A percentile compares a stretch with the other conserved stretches of the same genome.
Conservation (phyloP, 2,329 filamentous ascomycete genomes). For the Exophiala aquamarina region DNA sequence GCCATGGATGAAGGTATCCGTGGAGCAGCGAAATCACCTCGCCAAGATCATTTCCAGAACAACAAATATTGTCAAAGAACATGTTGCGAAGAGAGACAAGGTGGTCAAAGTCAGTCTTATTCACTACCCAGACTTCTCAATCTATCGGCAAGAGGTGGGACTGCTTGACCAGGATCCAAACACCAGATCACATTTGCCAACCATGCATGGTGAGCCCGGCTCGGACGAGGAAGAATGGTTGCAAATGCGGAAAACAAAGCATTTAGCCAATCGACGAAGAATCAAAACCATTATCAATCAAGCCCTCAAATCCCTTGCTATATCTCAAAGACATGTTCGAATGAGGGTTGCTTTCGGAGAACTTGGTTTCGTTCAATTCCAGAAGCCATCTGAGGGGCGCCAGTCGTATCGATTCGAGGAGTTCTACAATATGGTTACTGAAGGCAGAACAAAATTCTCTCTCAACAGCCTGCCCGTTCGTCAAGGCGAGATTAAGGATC, state of each 20-base stretch:
- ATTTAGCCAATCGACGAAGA: slow-evolving; percentile 33
- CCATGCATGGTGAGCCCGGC: slow-evolving; percentile 26
- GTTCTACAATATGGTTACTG: slow-evolving; percentile 41
- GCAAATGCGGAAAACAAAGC: slow-evolving; percentile 25
- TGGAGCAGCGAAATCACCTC: slow-evolving; percentile 12
- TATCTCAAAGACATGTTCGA: slow-evolving; percentile 37
- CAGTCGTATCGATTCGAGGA: slow-evolving; percentile 37
- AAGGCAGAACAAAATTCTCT: slow-evolving; percentile 37
- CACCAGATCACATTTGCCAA: slow-evolving; percentile 17
- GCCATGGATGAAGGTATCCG: slow-evolving; percentile 16
- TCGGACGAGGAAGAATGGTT: slow-evolving; percentile 27
- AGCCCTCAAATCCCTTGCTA: slow-evolving; percentile 34
- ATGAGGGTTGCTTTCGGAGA: slow-evolving; percentile 45
- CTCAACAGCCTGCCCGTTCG: slow-evolving; percentile 25
- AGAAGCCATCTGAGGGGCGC: slow-evolving; percentile 29
- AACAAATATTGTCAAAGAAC: slow-evolving; percentile 25
- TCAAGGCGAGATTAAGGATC: slow-evolving; percentile 25
- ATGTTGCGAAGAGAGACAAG: slow-evolving; percentile 18
- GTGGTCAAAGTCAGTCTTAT: slow-evolving; percentile 21
- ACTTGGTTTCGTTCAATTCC: slow-evolving; percentile 40
- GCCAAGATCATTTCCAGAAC: slow-evolving; percentile 18
- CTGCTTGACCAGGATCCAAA: slow-evolving; percentile 16
- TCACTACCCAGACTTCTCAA: slow-evolving; percentile 17
- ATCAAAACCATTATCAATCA: slow-evolving; percentile 33
- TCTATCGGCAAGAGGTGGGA: slow-evolving; percentile 22